Evolutionary conservation across 192 early-diverging fungal species (phyloP).

Genomic region (Cladochytrium replicatum): DNA sequence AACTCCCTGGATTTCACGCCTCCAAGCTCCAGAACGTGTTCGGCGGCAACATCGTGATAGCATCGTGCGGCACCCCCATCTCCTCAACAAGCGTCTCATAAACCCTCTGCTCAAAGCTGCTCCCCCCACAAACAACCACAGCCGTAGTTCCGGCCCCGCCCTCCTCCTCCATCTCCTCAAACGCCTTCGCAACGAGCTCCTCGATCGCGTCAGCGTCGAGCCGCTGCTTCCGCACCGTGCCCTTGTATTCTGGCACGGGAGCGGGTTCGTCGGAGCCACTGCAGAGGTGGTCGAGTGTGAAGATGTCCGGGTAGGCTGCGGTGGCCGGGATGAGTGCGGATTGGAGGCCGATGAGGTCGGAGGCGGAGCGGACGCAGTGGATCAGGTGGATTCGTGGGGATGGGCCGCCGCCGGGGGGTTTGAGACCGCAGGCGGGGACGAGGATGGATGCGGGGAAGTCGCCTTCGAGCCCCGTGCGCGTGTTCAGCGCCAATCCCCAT

Average conservation of each 20-base stretch:
- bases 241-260: not conserved
- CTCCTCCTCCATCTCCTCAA: not conserved
- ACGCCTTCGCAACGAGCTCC: not conserved
- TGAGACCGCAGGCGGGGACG: not conserved
- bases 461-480: not conserved
- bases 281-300: not conserved
- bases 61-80: not conserved
- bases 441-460: not conserved
- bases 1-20: too few species aligned
- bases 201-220: not conserved
- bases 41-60: not conserved
- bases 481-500: not conserved
- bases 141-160: too few species aligned
- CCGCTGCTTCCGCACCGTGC: not conserved
- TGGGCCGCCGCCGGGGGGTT: not conserved
- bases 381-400: not conserved
- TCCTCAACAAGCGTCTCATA: conserved; percentile 1
- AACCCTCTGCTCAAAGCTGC: not conserved
- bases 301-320: not conserved
- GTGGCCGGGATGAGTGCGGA: not conserved
- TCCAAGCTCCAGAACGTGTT: too few species aligned
- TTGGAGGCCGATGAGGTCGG: not conserved
- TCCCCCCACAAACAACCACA: not conserved
- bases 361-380: not conserved
- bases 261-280: not conserved